A percentile compares a stretch with the other conserved stretches of the same genome.
Evolutionary conservation across 2,329 filamentous ascomycete genomes (phyloP).

Genomic region (Thielaviopsis populi): DNA sequence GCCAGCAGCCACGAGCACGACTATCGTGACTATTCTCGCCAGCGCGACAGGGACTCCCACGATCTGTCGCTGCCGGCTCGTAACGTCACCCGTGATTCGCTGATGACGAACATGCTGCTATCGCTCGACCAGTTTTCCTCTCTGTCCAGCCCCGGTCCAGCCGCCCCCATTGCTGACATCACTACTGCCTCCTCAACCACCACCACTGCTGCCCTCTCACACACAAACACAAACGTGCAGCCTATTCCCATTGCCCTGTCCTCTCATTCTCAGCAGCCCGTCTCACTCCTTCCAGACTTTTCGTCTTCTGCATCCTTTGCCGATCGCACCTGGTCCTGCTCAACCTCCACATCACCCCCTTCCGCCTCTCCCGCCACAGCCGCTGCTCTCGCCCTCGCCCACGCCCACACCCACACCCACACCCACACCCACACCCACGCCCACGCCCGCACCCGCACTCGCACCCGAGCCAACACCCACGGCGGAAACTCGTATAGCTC

Average conservation of each 20-base stretch:
- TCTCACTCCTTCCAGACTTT: not conserved
- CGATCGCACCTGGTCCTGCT: conserved; percentile 17
- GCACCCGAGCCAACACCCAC: conserved; percentile 26
- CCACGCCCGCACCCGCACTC: conserved; percentile 12
- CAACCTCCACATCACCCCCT: conserved; percentile 11
- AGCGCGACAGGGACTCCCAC: conserved; percentile 49
- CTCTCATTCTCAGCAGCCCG: conserved; percentile 8
- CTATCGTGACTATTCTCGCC: conserved; percentile 15
- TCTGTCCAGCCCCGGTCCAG: conserved; percentile 31
- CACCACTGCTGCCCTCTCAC: conserved; percentile 17
- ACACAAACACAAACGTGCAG: conserved; percentile 21
- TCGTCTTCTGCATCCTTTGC: conserved; percentile 12
- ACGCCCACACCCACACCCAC: conserved; percentile 19
- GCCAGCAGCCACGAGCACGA: conserved; percentile 23
- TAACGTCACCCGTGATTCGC: conserved; percentile 69
- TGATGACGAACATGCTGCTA: conserved; percentile 89
- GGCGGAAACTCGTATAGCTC: conserved; percentile 43
- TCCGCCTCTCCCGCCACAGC: conserved; percentile 6
- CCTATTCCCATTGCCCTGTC: conserved; percentile 8
- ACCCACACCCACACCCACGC: conserved; percentile 28
- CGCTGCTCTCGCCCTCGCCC: conserved; percentile 11
- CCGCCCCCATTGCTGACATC: conserved; percentile 20
- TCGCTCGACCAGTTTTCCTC: conserved; percentile 68
- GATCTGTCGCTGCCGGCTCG: conserved; percentile 68
- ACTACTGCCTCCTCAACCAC: not conserved